Conservation (phyloP, 441 rosid species). For the Bruguiera hainesii region DNA sequence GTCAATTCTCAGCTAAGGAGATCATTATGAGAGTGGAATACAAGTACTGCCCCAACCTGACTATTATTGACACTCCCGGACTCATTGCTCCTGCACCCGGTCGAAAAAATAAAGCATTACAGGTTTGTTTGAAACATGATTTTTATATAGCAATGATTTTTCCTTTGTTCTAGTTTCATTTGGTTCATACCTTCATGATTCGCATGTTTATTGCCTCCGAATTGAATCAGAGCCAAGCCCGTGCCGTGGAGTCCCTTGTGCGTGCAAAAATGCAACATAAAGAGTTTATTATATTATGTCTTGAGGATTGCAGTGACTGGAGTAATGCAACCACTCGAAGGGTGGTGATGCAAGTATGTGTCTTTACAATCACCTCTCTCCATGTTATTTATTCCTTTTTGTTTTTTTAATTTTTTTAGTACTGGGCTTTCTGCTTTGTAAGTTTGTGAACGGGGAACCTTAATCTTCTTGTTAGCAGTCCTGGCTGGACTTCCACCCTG, state of each 20-base stretch:
- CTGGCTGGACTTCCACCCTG: not conserved
- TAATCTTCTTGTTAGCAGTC: not conserved
- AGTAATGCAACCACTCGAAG: constrained; percentile 90
- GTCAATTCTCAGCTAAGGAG: constrained; percentile 81
- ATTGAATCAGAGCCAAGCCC: constrained; percentile 76
- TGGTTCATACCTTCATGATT: constrained; percentile 1
- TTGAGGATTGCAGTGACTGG: constrained; percentile 96
- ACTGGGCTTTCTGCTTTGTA: not conserved
- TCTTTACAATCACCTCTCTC: not conserved
- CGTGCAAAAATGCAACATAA: constrained; percentile 95
- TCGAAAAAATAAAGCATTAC: constrained; percentile 70
- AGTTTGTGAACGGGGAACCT: not conserved
- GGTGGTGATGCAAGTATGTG: constrained; percentile 91
- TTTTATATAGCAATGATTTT: not conserved
- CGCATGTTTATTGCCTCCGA: constrained; percentile 15
- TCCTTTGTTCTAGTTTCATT: not conserved
- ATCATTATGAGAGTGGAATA: constrained; percentile 79
- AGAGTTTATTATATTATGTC: constrained; percentile 88
- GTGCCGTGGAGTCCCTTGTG: constrained; percentile 86
- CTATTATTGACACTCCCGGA: constrained; percentile 94
- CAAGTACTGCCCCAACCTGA: constrained; percentile 86
- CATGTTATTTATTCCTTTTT: not conserved
- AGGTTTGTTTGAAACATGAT: constrained; percentile 34
- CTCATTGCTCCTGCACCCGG: constrained; percentile 94
- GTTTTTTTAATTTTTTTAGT: not conserved